These are phyloP conservation scores for Solanum pinnatisectum DNA, from an alignment of 257 asterid species.

Conservation along the genomic window DNA sequence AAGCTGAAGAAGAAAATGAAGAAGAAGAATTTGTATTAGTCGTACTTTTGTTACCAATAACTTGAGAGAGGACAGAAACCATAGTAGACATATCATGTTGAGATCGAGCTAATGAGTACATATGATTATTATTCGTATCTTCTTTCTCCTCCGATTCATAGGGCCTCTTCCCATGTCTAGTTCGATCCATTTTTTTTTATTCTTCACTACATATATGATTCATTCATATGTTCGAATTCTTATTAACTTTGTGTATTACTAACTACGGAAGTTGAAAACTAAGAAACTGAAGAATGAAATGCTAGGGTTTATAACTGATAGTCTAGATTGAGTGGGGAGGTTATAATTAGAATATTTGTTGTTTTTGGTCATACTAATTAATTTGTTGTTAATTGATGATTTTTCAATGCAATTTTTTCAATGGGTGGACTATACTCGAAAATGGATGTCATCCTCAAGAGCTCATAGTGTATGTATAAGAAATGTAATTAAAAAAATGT, in stretches of 20 bases:
- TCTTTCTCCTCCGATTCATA: constrained; percentile 12
- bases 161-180: not conserved
- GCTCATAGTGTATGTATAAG: not conserved
- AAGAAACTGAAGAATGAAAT: not conserved
- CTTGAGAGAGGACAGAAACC: constrained; percentile 5
- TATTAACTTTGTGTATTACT: not conserved
- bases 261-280: not conserved
- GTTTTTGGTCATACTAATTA: not conserved
- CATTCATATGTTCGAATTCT: not conserved
- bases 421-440: not conserved
- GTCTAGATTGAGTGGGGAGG: not conserved
- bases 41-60: not conserved
- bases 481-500: not conserved
- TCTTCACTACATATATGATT: not conserved
- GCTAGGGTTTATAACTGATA: not conserved
- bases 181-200: not conserved
- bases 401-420: not conserved
- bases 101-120: constrained; percentile 1
- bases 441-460: not conserved
- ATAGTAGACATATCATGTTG: not conserved
- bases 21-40: not conserved
- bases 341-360: not conserved
- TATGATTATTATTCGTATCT: not conserved
- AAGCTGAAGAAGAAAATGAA: not conserved
- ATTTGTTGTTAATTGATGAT: not conserved